Evolutionary conservation across 805 yeast genomes (phyloP).

Genomic region (Kodamaea hsintzibuensis): DNA sequence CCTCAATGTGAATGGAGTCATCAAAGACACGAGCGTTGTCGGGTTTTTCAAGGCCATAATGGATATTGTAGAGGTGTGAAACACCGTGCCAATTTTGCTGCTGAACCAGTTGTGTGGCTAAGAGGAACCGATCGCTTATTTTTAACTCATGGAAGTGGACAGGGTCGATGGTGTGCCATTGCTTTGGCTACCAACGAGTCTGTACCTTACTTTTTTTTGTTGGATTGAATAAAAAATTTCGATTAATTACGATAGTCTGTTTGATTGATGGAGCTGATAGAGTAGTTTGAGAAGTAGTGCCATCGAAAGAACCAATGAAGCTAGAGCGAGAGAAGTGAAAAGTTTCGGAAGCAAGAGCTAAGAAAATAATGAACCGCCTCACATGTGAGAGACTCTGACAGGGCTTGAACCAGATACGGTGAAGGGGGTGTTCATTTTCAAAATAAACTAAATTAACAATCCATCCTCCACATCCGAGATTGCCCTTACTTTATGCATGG

Average conservation of each 20-base stretch:
- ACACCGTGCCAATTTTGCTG: not conserved
- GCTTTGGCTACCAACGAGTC: too few relatives aligned
- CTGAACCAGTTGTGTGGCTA: not conserved
- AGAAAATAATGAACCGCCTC: not conserved
- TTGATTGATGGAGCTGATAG: too few relatives aligned
- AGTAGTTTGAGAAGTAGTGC: too few relatives aligned
- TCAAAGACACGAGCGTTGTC: slow-evolving; percentile 9
- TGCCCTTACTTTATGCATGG: not conserved
- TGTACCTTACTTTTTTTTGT: too few relatives aligned
- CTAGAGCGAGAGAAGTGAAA: not conserved
- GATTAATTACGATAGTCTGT: too few relatives aligned
- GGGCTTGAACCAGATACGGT: not conserved
- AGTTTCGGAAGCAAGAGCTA: not conserved
- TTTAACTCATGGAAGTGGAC: too few relatives aligned
- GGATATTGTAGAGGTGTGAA: not conserved
- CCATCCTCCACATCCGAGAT: not conserved
- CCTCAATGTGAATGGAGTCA: slow-evolving; percentile 29
- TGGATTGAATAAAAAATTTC: too few relatives aligned
- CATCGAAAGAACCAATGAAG: too few relatives aligned
- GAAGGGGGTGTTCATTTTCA: not conserved
- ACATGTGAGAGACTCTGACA: not conserved
- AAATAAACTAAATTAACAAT: not conserved
- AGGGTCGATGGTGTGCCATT: too few relatives aligned
- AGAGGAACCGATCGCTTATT: not conserved
- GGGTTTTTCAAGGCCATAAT: slow-evolving; percentile 9